Percentiles rank a stretch among this genome's conserved stretches.
Evolutionary conservation across 2,329 filamentous ascomycete species (phyloP).

Genomic region (Pseudovirgaria hyperparasitica): DNA sequence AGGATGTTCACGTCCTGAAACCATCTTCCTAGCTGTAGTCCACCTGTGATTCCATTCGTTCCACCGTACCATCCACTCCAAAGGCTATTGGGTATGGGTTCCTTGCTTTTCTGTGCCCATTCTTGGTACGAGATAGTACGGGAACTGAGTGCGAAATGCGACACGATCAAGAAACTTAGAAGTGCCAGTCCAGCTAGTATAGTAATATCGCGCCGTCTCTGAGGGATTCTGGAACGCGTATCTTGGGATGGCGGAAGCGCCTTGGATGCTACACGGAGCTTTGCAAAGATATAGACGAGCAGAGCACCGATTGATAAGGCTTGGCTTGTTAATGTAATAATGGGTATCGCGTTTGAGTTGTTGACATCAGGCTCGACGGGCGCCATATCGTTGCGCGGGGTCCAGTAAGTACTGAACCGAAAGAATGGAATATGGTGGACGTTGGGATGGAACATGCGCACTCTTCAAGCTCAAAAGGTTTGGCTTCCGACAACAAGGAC

Average conservation of each 20-base stretch:
- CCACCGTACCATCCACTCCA: slow-evolving; percentile 27
- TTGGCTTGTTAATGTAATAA: slow-evolving; percentile 19
- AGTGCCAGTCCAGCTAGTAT: slow-evolving; percentile 33
- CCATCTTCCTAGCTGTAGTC: slow-evolving; percentile 37
- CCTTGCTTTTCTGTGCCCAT: slow-evolving; percentile 33
- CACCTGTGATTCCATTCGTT: slow-evolving; percentile 12
- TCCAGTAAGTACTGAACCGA: too few relatives aligned
- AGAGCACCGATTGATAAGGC: slow-evolving; percentile 17
- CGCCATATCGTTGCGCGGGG: too few relatives aligned
- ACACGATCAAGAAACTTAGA: slow-evolving; percentile 32
- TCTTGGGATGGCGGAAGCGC: slow-evolving; percentile 19
- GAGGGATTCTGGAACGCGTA: slow-evolving; percentile 18
- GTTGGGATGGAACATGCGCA: too few relatives aligned
- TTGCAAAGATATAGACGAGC: slow-evolving; percentile 16
- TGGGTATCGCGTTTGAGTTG: slow-evolving; percentile 19
- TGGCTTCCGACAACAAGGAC: too few relatives aligned
- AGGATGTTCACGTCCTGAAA: slow-evolving; percentile 40
- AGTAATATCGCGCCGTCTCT: slow-evolving; percentile 18
- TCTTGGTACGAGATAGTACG: slow-evolving; percentile 36
- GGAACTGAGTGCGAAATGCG: slow-evolving; percentile 32
- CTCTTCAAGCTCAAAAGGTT: too few relatives aligned
- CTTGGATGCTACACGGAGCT: slow-evolving; percentile 17
- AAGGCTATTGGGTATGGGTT: slow-evolving; percentile 28
- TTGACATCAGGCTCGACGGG: slow-evolving; percentile 19
- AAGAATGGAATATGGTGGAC: too few relatives aligned